Base-by-base conservation (phyloP, 176 grass and related monocot genomes). In the Typha latifolia region DNA sequence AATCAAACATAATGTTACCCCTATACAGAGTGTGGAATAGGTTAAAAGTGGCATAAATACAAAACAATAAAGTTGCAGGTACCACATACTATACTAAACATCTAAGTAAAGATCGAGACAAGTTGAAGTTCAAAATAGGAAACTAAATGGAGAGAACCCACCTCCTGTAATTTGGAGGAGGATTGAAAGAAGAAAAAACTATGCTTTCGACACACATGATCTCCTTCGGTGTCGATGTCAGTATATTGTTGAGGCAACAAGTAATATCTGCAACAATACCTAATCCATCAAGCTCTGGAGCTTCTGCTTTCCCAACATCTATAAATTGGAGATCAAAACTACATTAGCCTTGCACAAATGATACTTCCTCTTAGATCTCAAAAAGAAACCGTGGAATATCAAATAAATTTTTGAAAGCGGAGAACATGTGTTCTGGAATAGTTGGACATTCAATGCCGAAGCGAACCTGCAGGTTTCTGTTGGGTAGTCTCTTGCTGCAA, bases 81-180 rank as follows among this genome's bases (percentile, higher is more conserved):
- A 43, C 37, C 5, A 43, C 37, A 43, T 43, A 43, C 37, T 43
- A 43, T 10, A 59, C 53, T 59, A 9, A 59, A 59, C 20, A 59
- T 21, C 20, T 59, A 59, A 22, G 18, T 21, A 59, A 3, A 21
- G 53, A 19, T 59, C 53, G 9, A 64, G 34, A 70, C 4, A 21
- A 78, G 56, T 16, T 49, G 4, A 21, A 50, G 50, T 24, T 18
- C 4, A 77, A 49, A 32, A 50, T 7, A 72, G 5, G 66, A 48
- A 19, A n/a, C 66, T 52, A 12, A 49, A 49, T 50, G 69, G 43
- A 43, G 49, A 53, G 71, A 4, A 77, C 47, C 77, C 77, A 96
- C 95, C 86, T 90, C 68, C 95, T 89, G 69, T 90, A 85, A 82
- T 74, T 90, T 13, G 95, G 95, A 16, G 95, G 95, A 90, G 95